Evolutionary conservation across 2,329 filamentous ascomycete species (phyloP).

Genomic region (Venturia oleaginea): DNA sequence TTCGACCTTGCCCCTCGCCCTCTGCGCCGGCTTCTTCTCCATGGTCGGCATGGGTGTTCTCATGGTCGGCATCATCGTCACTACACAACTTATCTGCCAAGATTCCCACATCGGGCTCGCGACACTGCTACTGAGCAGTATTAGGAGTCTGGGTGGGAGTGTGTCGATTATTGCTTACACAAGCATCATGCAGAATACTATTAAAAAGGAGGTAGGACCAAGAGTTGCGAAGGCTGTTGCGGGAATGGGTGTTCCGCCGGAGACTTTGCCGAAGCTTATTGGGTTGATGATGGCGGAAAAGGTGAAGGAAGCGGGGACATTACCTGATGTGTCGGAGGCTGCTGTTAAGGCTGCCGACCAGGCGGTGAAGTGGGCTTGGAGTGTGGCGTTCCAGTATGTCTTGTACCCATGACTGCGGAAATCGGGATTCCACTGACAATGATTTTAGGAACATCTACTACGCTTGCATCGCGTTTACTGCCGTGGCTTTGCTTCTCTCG

Average conservation of each 20-base stretch:
- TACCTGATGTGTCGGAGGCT: conserved; percentile 9
- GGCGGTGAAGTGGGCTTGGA: conserved; percentile 10
- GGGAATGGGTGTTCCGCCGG: neutral
- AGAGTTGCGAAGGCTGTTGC: neutral
- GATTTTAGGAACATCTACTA: neutral
- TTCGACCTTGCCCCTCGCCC: neutral
- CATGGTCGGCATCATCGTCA: conserved; percentile 13
- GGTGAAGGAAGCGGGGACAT: neutral
- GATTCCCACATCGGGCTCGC: conserved; percentile 14
- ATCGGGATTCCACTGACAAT: neutral
- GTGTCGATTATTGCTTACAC: conserved; percentile 13
- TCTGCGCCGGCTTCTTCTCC: neutral
- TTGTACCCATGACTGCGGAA: neutral
- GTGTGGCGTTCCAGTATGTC: conserved; percentile 11
- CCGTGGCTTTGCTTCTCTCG: neutral
- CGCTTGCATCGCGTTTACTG: conserved; percentile 4
- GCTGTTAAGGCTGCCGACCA: neutral
- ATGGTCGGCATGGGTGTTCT: conserved; percentile 11
- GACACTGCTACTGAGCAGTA: conserved; percentile 6
- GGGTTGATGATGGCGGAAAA: neutral
- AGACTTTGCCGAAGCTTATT: neutral
- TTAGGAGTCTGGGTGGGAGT: conserved; percentile 11
- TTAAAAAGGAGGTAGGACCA: neutral
- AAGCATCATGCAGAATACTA: conserved; percentile 9
- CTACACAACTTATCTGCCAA: conserved; percentile 12